A percentile compares a stretch with the other conserved stretches of the same genome.
Evolutionary conservation across 257 asterid genomes (phyloP).

Genomic region (Solanum dulcamara): DNA sequence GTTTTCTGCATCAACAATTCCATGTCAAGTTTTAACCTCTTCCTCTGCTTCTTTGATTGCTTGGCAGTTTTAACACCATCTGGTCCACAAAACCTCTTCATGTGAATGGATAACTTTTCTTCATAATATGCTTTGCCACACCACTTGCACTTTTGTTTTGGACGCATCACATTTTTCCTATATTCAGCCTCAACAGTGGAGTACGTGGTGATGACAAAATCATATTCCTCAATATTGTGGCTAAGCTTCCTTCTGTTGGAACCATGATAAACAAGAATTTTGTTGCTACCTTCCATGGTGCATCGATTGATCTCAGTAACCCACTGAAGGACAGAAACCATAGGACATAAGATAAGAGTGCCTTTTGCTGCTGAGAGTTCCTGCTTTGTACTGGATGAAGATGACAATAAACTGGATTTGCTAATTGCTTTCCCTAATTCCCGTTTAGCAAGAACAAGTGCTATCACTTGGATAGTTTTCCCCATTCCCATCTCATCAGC

Average conservation of each 20-base stretch:
- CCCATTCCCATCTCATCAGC: slow-evolving; percentile 99
- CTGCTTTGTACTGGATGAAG: slow-evolving; percentile 35
- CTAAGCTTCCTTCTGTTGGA: slow-evolving; percentile 45
- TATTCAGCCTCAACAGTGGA: slow-evolving; percentile 77
- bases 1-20: slow-evolving; percentile 12
- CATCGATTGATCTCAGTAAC: slow-evolving; percentile 71
- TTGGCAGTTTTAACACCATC: slow-evolving; percentile 10
- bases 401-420: slow-evolving; percentile 15
- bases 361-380: slow-evolving; percentile 48
- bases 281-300: slow-evolving; percentile 66
- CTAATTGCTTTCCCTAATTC: slow-evolving; percentile 26
- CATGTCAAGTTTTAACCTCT: slow-evolving; percentile 14
- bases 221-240: slow-evolving; percentile 51
- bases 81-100: background rate
- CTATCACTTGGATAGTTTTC: slow-evolving; percentile 86
- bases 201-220: slow-evolving; percentile 82
- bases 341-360: slow-evolving; percentile 82
- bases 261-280: slow-evolving; percentile 81
- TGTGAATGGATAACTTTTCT: background rate
- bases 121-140: background rate
- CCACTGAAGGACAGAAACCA: slow-evolving; percentile 86
- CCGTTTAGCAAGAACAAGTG: slow-evolving; percentile 76
- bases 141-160: background rate
- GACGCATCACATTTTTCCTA: slow-evolving; percentile 12
- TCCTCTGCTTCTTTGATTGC: slow-evolving; percentile 70